Evolutionary conservation across 352 stramenopile genomes (phyloP).

Genomic region (Phytophthora sp.): DNA sequence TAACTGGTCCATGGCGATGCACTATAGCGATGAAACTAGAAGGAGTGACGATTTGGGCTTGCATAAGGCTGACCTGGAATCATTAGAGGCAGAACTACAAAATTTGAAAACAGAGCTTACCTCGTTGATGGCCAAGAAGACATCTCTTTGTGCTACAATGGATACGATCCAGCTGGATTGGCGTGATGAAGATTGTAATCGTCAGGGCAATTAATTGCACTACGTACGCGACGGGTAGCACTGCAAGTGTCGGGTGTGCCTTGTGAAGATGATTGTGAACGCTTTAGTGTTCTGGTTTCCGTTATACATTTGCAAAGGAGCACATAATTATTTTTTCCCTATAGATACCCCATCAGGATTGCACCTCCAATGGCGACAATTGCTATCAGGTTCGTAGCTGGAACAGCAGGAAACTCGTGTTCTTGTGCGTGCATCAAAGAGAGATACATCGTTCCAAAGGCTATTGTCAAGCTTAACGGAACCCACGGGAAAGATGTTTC

Average conservation of each 20-base stretch:
- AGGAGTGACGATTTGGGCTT: neutral
- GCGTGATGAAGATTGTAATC: slow-evolving; percentile 5
- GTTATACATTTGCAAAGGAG: too few species aligned
- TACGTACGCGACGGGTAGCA: slow-evolving; percentile 1
- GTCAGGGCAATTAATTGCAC: neutral
- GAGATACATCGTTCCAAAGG: slow-evolving; percentile 66
- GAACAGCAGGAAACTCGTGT: slow-evolving; percentile 55
- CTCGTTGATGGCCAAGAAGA: neutral
- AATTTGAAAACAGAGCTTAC: slow-evolving; percentile 1
- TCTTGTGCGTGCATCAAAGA: slow-evolving; percentile 52
- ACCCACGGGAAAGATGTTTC: slow-evolving; percentile 57
- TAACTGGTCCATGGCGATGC: neutral
- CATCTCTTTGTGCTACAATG: slow-evolving; percentile 4
- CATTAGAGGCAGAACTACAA: neutral
- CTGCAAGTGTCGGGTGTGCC: neutral
- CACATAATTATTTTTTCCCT: neutral
- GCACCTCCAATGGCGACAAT: slow-evolving; percentile 42
- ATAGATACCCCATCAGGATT: slow-evolving; percentile 48
- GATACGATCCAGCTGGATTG: slow-evolving; percentile 21
- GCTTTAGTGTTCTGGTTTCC: too few species aligned
- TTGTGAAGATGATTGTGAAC: too few species aligned
- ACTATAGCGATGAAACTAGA: neutral
- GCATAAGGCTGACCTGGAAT: neutral
- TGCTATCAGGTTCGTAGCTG: slow-evolving; percentile 56
- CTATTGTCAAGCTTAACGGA: slow-evolving; percentile 47